Conservation (phyloP, 2,329 filamentous ascomycete genomes). For the Fusarium oxysporum region DNA sequence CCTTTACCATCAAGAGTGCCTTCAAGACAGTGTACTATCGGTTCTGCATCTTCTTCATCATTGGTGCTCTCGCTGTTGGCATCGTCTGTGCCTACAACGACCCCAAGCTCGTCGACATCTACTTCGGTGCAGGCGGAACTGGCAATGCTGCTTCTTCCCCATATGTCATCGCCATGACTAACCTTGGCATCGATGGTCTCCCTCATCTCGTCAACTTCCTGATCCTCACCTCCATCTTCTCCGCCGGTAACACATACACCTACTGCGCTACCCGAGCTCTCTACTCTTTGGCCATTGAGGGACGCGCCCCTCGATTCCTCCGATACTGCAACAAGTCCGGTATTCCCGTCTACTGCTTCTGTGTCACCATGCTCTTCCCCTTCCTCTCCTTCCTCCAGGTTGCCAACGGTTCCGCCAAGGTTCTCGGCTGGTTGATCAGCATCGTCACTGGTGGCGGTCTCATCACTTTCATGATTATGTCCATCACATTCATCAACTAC, state of each 20-base stretch:
- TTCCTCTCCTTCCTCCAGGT: conserved; percentile 64
- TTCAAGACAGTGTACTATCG: conserved; percentile 62
- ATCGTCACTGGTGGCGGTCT: conserved; percentile 67
- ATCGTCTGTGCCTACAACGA: conserved; percentile 69
- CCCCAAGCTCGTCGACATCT: conserved; percentile 64
- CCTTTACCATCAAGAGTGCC: conserved; percentile 66
- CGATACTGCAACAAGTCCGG: conserved; percentile 69
- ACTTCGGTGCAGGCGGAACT: conserved; percentile 49
- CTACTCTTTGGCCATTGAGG: conserved; percentile 61
- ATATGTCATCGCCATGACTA: conserved; percentile 56
- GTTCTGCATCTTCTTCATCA: conserved; percentile 51
- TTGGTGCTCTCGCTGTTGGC: conserved; percentile 67
- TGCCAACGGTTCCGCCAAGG: conserved; percentile 58
- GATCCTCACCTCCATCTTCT: conserved; percentile 53
- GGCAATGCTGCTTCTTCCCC: conserved; percentile 63
- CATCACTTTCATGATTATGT: conserved; percentile 70
- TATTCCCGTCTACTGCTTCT: conserved; percentile 69
- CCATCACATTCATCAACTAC: conserved; percentile 58
- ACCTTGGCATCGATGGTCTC: conserved; percentile 62
- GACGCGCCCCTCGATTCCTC: conserved; percentile 62
- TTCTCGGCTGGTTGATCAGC: conserved; percentile 64
- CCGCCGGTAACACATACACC: conserved; percentile 49
- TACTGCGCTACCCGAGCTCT: conserved; percentile 62
- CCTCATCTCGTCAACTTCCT: conserved; percentile 69
- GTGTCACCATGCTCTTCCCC: conserved; percentile 63